Percentiles rank a stretch among this genome's conserved stretches.
phyloP scores from a whole-genome alignment of 1,284 basidiomycete genomes.

The Xerocomus minutiporus region DNA sequence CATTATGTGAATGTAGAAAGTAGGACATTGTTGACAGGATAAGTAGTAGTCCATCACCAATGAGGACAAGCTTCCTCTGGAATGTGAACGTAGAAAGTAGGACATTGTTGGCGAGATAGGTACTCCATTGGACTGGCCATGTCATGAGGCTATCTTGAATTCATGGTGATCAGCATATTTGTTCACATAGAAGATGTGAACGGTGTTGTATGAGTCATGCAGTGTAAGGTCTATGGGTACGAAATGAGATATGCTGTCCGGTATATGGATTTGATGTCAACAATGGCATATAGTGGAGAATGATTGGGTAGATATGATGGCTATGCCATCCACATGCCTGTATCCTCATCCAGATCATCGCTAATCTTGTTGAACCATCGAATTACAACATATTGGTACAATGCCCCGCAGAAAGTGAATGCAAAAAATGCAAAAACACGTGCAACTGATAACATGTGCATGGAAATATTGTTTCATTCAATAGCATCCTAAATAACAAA shows the following conservation, averaged over 20 bases:
- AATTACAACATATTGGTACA: not conserved
- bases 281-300: fast-evolving
- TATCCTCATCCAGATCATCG: not conserved
- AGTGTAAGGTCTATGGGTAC: not conserved
- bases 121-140: no score
- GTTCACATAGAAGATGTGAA: not conserved
- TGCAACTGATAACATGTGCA: slow-evolving; percentile 14
- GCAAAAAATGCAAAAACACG: slow-evolving; percentile 23
- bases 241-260: not conserved
- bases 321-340: not conserved
- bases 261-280: not conserved
- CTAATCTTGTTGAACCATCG: not conserved
- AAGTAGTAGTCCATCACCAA: no score
- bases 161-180: not conserved
- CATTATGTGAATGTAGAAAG: no score
- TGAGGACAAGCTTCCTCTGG: no score
- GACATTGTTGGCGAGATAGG: no score
- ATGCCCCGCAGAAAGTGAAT: slow-evolving; percentile 4
- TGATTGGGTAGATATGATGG: not conserved
- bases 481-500: not conserved
- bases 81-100: no score
- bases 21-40: no score
- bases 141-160: not conserved
- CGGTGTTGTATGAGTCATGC: not conserved
- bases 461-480: not conserved